These are phyloP conservation scores for Lycium barbarum DNA, from an alignment of 257 asterid species.

Conservation along the genomic window DNA sequence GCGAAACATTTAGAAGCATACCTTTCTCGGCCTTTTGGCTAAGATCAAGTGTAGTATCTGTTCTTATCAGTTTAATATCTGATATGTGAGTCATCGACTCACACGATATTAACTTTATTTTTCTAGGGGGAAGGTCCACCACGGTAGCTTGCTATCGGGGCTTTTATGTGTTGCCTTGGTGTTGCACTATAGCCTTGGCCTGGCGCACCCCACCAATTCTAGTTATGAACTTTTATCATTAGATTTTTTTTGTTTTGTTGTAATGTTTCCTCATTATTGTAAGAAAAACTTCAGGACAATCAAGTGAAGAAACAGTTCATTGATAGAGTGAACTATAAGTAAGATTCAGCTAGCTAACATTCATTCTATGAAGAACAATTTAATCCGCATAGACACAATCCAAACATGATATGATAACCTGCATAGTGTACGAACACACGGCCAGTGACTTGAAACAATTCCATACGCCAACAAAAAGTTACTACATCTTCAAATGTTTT, in stretches of 20 bases:
- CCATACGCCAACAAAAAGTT: too few species aligned
- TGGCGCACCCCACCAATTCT: slow-evolving; percentile 7
- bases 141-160: background rate
- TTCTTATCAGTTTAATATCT: slow-evolving; percentile 55
- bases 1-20: slow-evolving; percentile 36
- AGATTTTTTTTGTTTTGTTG: background rate
- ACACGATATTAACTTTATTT: background rate
- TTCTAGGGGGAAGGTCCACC: background rate
- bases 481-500: too few species aligned
- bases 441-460: too few species aligned
- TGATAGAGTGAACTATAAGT: too few species aligned
- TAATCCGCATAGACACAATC: too few species aligned
- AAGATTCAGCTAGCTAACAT: too few species aligned
- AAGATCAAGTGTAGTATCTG: slow-evolving; percentile 81
- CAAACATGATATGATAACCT: too few species aligned
- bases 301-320: too few species aligned
- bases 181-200: background rate
- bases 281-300: too few species aligned
- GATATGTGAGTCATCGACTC: background rate
- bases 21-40: slow-evolving; percentile 86
- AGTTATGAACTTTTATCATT: background rate
- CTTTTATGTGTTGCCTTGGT: background rate
- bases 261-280: too few species aligned
- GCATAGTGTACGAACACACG: too few species aligned
- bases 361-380: too few species aligned